Evolutionary conservation across 2,329 filamentous ascomycete species (phyloP).

Genomic region (Mycosphaerella arachidis): DNA sequence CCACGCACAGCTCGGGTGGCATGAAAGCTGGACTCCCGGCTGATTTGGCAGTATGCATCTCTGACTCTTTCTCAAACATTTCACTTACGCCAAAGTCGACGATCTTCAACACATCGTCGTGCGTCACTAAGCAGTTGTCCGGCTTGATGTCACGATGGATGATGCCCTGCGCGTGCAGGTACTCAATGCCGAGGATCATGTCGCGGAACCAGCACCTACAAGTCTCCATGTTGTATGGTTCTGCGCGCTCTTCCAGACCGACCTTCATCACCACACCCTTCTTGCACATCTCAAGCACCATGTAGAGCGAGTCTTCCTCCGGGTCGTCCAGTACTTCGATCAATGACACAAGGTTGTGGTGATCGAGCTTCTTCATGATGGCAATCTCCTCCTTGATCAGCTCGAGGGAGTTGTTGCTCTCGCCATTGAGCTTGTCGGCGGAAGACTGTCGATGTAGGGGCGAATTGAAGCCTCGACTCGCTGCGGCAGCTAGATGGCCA

Average conservation of each 20-base stretch:
- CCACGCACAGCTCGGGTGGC: constrained; percentile 84
- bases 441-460: constrained; percentile 58
- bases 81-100: constrained; percentile 99
- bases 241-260: constrained; percentile 73
- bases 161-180: constrained; percentile 88
- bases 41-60: constrained; percentile 90
- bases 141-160: constrained; percentile 97
- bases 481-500: constrained; percentile 47
- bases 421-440: constrained; percentile 44
- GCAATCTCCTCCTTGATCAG: constrained; percentile 95
- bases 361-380: constrained; percentile 98
- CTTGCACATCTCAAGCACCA: constrained; percentile 99
- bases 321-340: constrained; percentile 96
- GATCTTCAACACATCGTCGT: constrained; percentile 91
- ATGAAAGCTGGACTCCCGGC: constrained; percentile 93
- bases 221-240: constrained; percentile 75
- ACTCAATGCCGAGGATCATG: constrained; percentile 90
- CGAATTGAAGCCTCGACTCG: constrained; percentile 52
- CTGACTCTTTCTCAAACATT: constrained; percentile 84
- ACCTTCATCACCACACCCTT: constrained; percentile 98
- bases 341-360: constrained; percentile 86
- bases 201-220: constrained; percentile 94
- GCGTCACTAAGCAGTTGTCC: constrained; percentile 85
- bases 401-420: constrained; percentile 68
- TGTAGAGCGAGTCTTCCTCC: constrained; percentile 91